Conservation (phyloP, 768 basidiomycete genomes). For the Lactarius deliciosus region DNA sequence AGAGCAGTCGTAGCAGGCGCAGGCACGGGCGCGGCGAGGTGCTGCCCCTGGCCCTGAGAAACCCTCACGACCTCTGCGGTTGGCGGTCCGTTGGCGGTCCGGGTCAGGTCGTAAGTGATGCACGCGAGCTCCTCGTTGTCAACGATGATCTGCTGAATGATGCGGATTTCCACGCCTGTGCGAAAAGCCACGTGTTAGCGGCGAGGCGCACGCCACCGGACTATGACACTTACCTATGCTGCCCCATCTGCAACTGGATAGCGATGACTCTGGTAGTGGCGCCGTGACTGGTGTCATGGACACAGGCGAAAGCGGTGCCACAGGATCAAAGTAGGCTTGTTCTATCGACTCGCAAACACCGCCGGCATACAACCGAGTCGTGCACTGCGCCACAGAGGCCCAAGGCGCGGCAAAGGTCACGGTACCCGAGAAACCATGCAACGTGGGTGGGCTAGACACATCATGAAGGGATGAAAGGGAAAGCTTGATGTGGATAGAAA, state of each 20-base stretch:
- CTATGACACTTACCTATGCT: conserved; percentile 53
- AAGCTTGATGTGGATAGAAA: conserved; percentile 57
- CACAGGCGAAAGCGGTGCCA: conserved; percentile 30
- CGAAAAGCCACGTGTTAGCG: conserved; percentile 20
- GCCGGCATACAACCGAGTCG: conserved; percentile 58
- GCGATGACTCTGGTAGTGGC: conserved; percentile 62
- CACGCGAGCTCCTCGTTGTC: conserved; percentile 63
- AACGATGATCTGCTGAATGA: conserved; percentile 70
- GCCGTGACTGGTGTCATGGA: conserved; percentile 42
- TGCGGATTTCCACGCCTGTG: conserved; percentile 50
- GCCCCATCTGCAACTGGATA: conserved; percentile 69
- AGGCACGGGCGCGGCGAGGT: conserved; percentile 29
- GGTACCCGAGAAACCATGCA: conserved; percentile 63
- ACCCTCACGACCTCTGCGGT: conserved; percentile 57
- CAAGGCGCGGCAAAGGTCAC: conserved; percentile 56
- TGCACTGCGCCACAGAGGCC: conserved; percentile 56
- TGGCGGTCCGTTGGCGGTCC: conserved; percentile 47
- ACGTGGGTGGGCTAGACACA: conserved; percentile 49
- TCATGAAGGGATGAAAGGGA: conserved; percentile 56
- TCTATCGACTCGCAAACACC: conserved; percentile 55
- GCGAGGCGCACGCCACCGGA: conserved; percentile 1
- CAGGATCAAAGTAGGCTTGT: conserved; percentile 49
- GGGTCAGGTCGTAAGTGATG: conserved; percentile 68
- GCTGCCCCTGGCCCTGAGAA: conserved; percentile 35
- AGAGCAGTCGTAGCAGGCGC: conserved; percentile 30